These are phyloP conservation scores for Hysterium pulicare DNA, from an alignment of 2,329 filamentous ascomycete species.

Conservation along the genomic window DNA sequence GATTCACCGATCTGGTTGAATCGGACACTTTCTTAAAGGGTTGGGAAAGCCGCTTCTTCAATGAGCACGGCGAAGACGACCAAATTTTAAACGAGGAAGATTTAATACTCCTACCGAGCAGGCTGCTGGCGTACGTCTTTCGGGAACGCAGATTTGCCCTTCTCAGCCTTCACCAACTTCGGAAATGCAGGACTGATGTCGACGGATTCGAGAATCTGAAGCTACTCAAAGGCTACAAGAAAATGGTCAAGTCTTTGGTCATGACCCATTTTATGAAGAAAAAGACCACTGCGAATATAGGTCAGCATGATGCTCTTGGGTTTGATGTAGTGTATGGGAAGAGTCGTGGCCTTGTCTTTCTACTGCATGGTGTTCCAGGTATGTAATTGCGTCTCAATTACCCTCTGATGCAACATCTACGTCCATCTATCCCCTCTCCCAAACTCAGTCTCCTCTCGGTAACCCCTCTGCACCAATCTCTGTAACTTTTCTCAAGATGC, in stretches of 20 bases:
- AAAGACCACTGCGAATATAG: background rate
- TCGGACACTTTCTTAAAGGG: constrained; percentile 2
- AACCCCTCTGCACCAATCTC: no score
- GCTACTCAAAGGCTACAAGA: constrained; percentile 1
- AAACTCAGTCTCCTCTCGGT: no score
- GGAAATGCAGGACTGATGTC: background rate
- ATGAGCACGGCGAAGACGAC: background rate
- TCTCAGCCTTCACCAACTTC: background rate
- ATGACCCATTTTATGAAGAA: constrained; percentile 3
- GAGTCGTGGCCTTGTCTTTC: background rate
- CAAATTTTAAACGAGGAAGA: background rate
- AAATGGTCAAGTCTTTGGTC: constrained; percentile 3
- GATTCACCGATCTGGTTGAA: constrained; percentile 1
- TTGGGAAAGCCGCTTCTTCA: constrained; percentile 1
- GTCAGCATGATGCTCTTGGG: background rate
- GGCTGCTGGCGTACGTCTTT: constrained; percentile 3
- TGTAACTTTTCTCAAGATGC: no score
- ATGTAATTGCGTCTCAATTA: no score
- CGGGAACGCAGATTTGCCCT: constrained; percentile 2
- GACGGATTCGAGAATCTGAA: constrained; percentile 2
- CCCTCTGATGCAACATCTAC: no score
- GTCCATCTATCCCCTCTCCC: no score
- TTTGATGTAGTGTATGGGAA: constrained; percentile 2
- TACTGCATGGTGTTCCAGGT: constrained; percentile 3
- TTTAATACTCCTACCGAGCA: constrained; percentile 1